phyloP scores from a whole-genome alignment of 1,284 basidiomycete species.

The Vanrija sp. region DNA sequence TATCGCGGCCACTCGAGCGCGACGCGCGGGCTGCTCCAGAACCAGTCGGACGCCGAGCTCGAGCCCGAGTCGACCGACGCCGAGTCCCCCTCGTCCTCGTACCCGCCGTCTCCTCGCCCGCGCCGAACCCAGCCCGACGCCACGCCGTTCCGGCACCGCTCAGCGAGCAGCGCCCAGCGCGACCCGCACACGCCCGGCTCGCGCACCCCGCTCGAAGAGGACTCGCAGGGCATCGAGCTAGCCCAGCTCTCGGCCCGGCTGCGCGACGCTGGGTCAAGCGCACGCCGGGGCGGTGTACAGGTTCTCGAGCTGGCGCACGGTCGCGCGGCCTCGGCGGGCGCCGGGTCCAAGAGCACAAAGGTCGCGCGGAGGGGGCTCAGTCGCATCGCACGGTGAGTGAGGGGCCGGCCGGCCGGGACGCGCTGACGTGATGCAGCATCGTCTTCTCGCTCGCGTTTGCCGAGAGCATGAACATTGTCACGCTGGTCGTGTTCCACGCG shows the following conservation, averaged over 20 bases:
- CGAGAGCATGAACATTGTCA: conserved; percentile 45
- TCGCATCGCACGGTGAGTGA: conserved; percentile 30
- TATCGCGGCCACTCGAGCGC: background rate
- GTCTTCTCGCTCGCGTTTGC: conserved; percentile 47
- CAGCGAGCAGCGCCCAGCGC: too few relatives aligned
- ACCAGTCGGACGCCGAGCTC: background rate
- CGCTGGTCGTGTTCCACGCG: conserved; percentile 44
- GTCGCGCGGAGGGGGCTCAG: conserved; percentile 37
- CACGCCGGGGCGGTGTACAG: background rate
- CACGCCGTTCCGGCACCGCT: background rate
- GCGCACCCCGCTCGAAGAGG: conserved; percentile 10
- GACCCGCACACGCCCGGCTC: too few relatives aligned
- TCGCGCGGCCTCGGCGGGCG: background rate
- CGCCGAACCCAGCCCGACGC: background rate
- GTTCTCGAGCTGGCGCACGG: conserved; percentile 33
- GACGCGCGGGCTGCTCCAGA: background rate
- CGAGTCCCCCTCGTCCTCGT: conserved; percentile 6
- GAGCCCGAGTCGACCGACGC: background rate
- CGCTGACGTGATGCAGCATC: conserved; percentile 20
- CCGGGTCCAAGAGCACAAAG: conserved; percentile 24
- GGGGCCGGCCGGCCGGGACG: background rate
- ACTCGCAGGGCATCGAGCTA: conserved; percentile 3
- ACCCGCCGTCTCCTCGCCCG: conserved; percentile 7
- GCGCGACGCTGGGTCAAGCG: conserved; percentile 17
- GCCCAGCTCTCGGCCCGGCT: conserved; percentile 3